Evolutionary conservation across 768 basidiomycete genomes (phyloP).

Genomic region (Mycena rebaudengoi): DNA sequence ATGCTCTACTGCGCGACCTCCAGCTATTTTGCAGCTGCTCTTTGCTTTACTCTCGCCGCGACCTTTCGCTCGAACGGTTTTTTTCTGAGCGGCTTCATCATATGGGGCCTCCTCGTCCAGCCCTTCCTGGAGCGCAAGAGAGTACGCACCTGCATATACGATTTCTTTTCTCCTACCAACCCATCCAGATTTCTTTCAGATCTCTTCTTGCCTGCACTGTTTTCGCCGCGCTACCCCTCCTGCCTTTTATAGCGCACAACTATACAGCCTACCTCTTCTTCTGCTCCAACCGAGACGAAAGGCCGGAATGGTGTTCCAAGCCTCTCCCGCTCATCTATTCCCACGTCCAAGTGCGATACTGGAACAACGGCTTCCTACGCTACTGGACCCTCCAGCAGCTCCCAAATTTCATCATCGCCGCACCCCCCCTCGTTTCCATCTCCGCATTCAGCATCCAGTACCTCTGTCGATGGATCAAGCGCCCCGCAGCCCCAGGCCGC

Average conservation of each 20-base stretch:
- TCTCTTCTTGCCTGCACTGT: slow-evolving; percentile 46
- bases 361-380: slow-evolving; percentile 84
- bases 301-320: slow-evolving; percentile 69
- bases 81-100: slow-evolving; percentile 76
- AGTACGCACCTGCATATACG: slow-evolving; percentile 34
- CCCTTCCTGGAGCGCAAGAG: slow-evolving; percentile 53
- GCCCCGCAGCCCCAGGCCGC: neutral
- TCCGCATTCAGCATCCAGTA: slow-evolving; percentile 50
- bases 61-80: slow-evolving; percentile 83
- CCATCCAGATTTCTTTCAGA: slow-evolving; percentile 42
- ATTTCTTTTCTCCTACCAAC: slow-evolving; percentile 3
- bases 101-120: slow-evolving; percentile 75
- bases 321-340: slow-evolving; percentile 78
- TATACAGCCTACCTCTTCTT: slow-evolving; percentile 69
- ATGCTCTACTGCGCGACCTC: slow-evolving; percentile 63
- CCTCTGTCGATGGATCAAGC: slow-evolving; percentile 31
- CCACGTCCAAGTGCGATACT: slow-evolving; percentile 85
- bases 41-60: slow-evolving; percentile 70
- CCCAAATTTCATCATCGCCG: slow-evolving; percentile 87
- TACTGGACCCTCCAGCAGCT: slow-evolving; percentile 88
- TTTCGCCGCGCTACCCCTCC: slow-evolving; percentile 56
- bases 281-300: slow-evolving; percentile 51
- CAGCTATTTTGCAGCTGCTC: slow-evolving; percentile 63
- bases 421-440: slow-evolving; percentile 70
- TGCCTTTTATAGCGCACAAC: slow-evolving; percentile 82